Evolutionary conservation across 2,329 filamentous ascomycete genomes (phyloP).

Genomic region (Diaporthe batatas): DNA sequence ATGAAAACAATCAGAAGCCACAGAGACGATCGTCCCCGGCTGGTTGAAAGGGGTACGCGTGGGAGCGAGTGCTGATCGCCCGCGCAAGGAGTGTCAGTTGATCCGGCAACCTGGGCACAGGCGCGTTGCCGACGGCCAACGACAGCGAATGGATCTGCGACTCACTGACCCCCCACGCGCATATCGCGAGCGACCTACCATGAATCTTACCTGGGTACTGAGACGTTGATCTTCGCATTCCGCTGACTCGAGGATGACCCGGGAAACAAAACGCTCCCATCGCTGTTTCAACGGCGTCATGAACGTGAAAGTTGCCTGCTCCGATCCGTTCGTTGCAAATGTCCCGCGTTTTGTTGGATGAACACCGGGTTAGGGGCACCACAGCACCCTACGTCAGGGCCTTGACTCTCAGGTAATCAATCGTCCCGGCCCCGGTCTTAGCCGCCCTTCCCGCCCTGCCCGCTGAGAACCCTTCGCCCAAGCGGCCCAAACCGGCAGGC

Average conservation of each 20-base stretch:
- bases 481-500: not conserved
- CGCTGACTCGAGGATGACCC: slow-evolving; percentile 10
- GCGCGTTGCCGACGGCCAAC: slow-evolving; percentile 10
- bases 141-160: slow-evolving; percentile 37
- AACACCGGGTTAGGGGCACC: not conserved
- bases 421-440: slow-evolving; percentile 25
- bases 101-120: slow-evolving; percentile 35
- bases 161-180: slow-evolving; percentile 15
- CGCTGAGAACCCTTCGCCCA: slow-evolving; percentile 15
- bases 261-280: slow-evolving; percentile 2
- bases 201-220: not conserved
- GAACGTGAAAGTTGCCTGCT: slow-evolving; percentile 11
- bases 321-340: slow-evolving; percentile 11
- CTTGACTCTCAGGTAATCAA: not conserved
- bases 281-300: not conserved
- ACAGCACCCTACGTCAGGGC: slow-evolving; percentile 23
- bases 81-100: slow-evolving; percentile 37
- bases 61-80: slow-evolving; percentile 7
- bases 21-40: not conserved
- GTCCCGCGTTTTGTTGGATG: not conserved
- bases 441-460: slow-evolving; percentile 17
- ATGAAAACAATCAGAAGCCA: not conserved
- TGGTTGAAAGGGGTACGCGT: slow-evolving; percentile 13
- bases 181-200: slow-evolving; percentile 6
- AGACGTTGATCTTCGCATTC: not conserved